Evolutionary conservation across 2,329 filamentous ascomycete genomes (phyloP).

Genomic region (Helminthosporium solani): DNA sequence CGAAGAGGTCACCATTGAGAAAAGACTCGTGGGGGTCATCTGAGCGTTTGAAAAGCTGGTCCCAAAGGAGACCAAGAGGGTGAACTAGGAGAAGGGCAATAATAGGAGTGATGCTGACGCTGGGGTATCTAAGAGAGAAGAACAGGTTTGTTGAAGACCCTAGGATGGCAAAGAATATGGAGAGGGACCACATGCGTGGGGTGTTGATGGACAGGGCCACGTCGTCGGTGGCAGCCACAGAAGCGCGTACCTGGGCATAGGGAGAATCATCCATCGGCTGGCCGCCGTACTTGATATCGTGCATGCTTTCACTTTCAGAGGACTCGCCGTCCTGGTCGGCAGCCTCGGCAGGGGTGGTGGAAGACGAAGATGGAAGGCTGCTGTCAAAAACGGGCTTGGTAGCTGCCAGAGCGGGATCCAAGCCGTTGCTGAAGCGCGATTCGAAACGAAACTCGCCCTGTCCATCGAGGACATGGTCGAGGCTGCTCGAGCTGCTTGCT

Average conservation of each 20-base stretch:
- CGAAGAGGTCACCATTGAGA: slow-evolving; percentile 55
- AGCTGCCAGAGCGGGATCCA: slow-evolving; percentile 23
- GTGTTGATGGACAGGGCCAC: slow-evolving; percentile 79
- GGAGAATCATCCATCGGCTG: slow-evolving; percentile 68
- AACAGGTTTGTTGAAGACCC: slow-evolving; percentile 85
- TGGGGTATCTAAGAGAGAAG: slow-evolving; percentile 87
- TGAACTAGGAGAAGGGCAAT: slow-evolving; percentile 84
- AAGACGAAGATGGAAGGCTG: slow-evolving; percentile 32
- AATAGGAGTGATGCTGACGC: slow-evolving; percentile 84
- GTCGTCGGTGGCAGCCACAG: slow-evolving; percentile 74
- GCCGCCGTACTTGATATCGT: slow-evolving; percentile 45
- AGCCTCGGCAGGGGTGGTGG: slow-evolving; percentile 21
- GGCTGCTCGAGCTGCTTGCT: slow-evolving; percentile 27
- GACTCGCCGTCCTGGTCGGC: slow-evolving; percentile 28
- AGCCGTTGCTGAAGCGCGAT: slow-evolving; percentile 33
- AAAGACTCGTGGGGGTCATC: slow-evolving; percentile 59
- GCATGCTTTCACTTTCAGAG: slow-evolving; percentile 39
- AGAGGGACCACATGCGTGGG: slow-evolving; percentile 82
- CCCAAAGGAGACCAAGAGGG: slow-evolving; percentile 79
- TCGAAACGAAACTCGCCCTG: slow-evolving; percentile 34
- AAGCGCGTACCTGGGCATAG: slow-evolving; percentile 77
- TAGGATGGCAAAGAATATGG: slow-evolving; percentile 75
- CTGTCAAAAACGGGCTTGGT: slow-evolving; percentile 26
- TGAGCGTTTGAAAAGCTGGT: slow-evolving; percentile 64
- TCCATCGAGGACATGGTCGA: slow-evolving; percentile 26